Percentiles rank a stretch among this genome's conserved stretches.
These are phyloP conservation scores for Entomortierella lignicola DNA, from an alignment of 192 early-diverging fungal genomes.

Conservation along the genomic window DNA sequence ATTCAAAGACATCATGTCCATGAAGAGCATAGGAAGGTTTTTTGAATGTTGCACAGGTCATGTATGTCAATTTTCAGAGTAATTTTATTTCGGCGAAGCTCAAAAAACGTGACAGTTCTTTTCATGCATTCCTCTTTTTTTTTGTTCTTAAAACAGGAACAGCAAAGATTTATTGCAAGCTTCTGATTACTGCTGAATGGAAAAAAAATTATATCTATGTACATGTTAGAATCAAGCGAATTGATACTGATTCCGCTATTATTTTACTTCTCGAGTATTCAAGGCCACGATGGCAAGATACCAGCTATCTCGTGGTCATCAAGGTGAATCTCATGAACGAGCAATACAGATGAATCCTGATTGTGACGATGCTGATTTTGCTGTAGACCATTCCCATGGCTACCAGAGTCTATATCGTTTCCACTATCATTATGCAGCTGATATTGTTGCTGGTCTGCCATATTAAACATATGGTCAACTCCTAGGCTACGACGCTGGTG, in stretches of 20 bases:
- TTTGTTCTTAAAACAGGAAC: too few relatives aligned
- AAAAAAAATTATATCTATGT: background rate
- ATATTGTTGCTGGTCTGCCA: constrained; percentile 7
- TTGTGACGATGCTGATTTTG: constrained; percentile 18
- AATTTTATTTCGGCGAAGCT: too few relatives aligned
- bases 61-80: too few relatives aligned
- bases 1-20: too few relatives aligned
- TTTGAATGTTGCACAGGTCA: too few relatives aligned
- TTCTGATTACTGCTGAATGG: too few relatives aligned
- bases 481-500: constrained; percentile 43
- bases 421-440: background rate
- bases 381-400: constrained; percentile 8
- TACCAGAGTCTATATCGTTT: background rate
- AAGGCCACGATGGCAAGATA: constrained; percentile 44
- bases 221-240: background rate
- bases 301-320: constrained; percentile 34
- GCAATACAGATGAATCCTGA: constrained; percentile 18
- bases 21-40: too few relatives aligned
- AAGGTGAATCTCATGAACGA: constrained; percentile 43
- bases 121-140: too few relatives aligned
- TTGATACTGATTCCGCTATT: background rate
- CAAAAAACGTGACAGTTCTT: too few relatives aligned
- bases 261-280: background rate
- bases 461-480: constrained; percentile 34
- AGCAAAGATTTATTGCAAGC: too few relatives aligned